These are phyloP conservation scores for Podaxis rugospora DNA, from an alignment of 768 basidiomycete genomes.

Conservation along the genomic window DNA sequence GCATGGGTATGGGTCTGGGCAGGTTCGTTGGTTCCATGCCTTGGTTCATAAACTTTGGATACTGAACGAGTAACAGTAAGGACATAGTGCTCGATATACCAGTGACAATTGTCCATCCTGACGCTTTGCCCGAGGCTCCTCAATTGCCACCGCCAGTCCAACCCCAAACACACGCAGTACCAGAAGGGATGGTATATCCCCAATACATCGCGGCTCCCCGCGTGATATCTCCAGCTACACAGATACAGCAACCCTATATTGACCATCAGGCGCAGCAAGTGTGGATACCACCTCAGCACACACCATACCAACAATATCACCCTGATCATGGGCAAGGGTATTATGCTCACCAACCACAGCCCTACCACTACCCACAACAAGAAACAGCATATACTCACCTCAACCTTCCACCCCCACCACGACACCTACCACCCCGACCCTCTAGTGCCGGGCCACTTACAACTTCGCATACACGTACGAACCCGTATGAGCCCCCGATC, in stretches of 20 bases:
- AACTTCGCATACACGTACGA: not conserved
- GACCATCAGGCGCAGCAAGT: slow-evolving; percentile 38
- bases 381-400: not conserved
- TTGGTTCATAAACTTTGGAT: slow-evolving; percentile 7
- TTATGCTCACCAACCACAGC: not conserved
- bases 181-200: slow-evolving; percentile 2
- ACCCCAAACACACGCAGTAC: not conserved
- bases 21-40: slow-evolving; percentile 36
- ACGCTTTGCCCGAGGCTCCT: slow-evolving; percentile 40
- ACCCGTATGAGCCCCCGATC: slow-evolving; percentile 11
- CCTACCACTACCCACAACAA: not conserved
- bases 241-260: slow-evolving; percentile 17
- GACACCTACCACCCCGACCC: slow-evolving; percentile 32
- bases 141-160: not conserved
- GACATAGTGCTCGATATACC: slow-evolving; percentile 65
- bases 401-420: not conserved
- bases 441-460: slow-evolving; percentile 38
- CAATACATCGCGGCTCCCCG: not conserved
- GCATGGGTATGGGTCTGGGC: slow-evolving; percentile 40
- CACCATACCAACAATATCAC: slow-evolving; percentile 13
- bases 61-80: slow-evolving; percentile 41
- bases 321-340: not conserved
- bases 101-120: slow-evolving; percentile 59
- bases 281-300: slow-evolving; percentile 40
- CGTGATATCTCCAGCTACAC: slow-evolving; percentile 7